phyloP scores from a whole-genome alignment of 352 stramenopile genomes.

The Blastocystis sp. region DNA sequence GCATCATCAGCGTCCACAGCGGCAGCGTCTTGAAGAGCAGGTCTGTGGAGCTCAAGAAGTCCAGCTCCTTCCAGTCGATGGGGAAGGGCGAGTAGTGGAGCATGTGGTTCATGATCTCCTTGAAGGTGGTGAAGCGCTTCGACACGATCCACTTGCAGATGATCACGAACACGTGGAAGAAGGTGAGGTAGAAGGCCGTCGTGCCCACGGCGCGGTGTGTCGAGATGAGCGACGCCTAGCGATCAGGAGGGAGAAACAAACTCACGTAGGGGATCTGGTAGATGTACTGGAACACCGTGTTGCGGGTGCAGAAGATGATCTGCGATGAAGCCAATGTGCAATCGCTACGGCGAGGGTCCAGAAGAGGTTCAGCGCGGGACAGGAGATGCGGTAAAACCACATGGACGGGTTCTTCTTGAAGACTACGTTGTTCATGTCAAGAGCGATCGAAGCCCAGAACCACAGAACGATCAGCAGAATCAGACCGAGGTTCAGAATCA shows the following conservation, averaged over 20 bases:
- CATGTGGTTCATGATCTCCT: background rate
- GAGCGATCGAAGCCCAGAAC: background rate
- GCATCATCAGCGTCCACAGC: background rate
- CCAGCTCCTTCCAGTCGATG: background rate
- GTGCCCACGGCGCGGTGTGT: constrained; percentile 4
- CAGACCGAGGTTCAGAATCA: background rate
- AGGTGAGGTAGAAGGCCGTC: background rate
- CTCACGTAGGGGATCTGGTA: constrained; percentile 12
- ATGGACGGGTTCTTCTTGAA: background rate
- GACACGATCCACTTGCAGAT: background rate
- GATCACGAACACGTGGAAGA: constrained; percentile 2
- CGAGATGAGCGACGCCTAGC: constrained; percentile 14
- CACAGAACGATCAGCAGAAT: constrained; percentile 11
- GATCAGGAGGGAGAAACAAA: background rate
- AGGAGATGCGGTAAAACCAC: background rate
- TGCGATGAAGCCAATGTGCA: background rate
- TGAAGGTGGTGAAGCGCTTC: background rate
- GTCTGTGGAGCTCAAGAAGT: background rate
- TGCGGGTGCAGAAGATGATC: constrained; percentile 23
- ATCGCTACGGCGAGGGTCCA: background rate
- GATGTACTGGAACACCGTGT: constrained; percentile 32
- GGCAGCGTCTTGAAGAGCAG: background rate
- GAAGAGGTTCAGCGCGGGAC: constrained; percentile 24
- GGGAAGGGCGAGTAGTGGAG: background rate
- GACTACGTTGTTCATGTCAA: background rate